Base-by-base conservation (phyloP, 805 yeast species). In the Starmerella kuoi region DNA sequence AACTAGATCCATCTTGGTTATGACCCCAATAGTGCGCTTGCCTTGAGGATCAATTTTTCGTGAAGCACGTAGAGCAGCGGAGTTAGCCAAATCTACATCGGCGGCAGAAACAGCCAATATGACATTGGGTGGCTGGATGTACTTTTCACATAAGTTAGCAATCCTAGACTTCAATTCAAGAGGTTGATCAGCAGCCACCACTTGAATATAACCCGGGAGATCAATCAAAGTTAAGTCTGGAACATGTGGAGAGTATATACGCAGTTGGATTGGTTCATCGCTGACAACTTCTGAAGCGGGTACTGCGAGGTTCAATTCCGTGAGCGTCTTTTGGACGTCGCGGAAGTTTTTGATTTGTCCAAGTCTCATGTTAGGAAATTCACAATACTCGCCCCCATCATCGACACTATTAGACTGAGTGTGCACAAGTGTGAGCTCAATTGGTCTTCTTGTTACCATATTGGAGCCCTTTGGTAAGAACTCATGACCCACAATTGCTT, bases 371-470 rank as follows among this genome's bases (percentile, higher is more conserved):
- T 88, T 85, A 1, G 98, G 97, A 56, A 91, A 88, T 59, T 88
- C 96, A 1, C 96, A 95, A 25, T 77, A 74, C 51, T 84, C 94
- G 5, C 87, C 79, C 2, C 86, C 85, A n/a, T n/a, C n/a, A n/a
- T n/a, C n/a, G n/a, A n/a, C n/a, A 0, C 76, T 60, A 9, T 69
- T 69, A 15, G n/a, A 93, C 87, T 7, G 19, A 2, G 94, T 76
- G 57, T 91, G 87, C 7, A 91, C 79, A 37, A 91, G 67, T 0
- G 98, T 93, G 50, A 91, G 69, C 63, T 91, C 99, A 36, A 91
- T 88, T 1, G 99, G 99, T 54, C 98, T 73, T 60, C 97, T 74
- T 0, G 99, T 91, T 26, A 93, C 98, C 98, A 91, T 93, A 58
- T 93, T 91, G 32, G 84, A 75, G 25, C 99, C 99, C 61, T 91